phyloP scores from a whole-genome alignment of 139 green algal genomes.

The Closterium sp. region DNA sequence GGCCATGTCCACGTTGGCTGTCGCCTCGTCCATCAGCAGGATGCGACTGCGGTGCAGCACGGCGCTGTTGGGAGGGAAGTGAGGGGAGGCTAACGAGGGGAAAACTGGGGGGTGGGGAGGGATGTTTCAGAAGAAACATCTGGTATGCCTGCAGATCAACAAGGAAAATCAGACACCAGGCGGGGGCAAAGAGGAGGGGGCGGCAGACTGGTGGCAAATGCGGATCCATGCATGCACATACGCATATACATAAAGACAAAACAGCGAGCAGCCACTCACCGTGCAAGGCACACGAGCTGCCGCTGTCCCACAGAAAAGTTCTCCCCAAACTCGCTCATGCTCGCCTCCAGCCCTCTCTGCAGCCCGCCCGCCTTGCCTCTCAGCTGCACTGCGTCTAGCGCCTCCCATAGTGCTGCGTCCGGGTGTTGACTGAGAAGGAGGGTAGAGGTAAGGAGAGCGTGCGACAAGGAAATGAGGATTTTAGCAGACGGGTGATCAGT shows the following conservation, averaged over 20 bases:
- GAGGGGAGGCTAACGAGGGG: background rate
- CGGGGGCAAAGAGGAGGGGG: background rate
- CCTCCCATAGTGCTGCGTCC: conserved; percentile 67
- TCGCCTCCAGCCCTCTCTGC: background rate
- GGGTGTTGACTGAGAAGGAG: conserved; percentile 44
- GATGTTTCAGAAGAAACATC: too few relatives aligned
- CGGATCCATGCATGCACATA: too few relatives aligned
- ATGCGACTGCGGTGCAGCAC: conserved; percentile 71
- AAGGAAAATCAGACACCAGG: too few relatives aligned
- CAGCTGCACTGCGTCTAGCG: conserved; percentile 56
- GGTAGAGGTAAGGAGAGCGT: background rate
- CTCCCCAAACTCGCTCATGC: conserved; percentile 75
- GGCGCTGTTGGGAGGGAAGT: conserved; percentile 55
- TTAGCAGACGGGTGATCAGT: too few relatives aligned
- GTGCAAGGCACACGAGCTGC: conserved; percentile 84
- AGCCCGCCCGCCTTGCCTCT: conserved; percentile 21
- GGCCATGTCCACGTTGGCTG: conserved; percentile 79
- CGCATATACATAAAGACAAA: too few relatives aligned
- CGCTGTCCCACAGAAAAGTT: conserved; percentile 86
- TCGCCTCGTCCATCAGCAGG: conserved; percentile 81
- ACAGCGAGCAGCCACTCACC: background rate
- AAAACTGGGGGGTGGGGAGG: background rate
- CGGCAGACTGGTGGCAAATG: too few relatives aligned
- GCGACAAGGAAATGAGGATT: too few relatives aligned
- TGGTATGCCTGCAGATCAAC: background rate